Base-by-base conservation (phyloP, 2,329 filamentous ascomycete species). In the Venturia oleaginea region DNA sequence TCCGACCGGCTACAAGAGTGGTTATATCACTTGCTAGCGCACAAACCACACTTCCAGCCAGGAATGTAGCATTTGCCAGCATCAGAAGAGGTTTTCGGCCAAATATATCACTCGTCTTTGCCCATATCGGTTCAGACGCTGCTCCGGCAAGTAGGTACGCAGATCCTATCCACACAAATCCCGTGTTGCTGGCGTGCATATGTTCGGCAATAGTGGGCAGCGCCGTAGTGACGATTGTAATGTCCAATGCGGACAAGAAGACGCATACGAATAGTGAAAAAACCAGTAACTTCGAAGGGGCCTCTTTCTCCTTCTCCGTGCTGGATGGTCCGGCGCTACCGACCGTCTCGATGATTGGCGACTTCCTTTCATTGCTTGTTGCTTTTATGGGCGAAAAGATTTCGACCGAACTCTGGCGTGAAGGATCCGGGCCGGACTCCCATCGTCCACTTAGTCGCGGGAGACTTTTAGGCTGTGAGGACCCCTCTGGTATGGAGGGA, bases 1-100 rank as follows among this genome's bases (percentile, higher is more conserved):
- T 81, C 70, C 86, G 77, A 30, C 83, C 85, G 4, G 79, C 80
- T 64, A 89, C 81, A 38, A 88, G 77, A 82, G 87, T 86, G 32
- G 80, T 77, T 68, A 88, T 83, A 67, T 79, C 84, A 62, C 78
- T 77, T 7, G 83, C 77, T 30, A 86, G 69, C 1, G 80, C 86
- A 43, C 83, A 83, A 22, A 88, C 76, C 63, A 87, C 73, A 38
- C 83, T 86, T 32, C 84, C 85, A 19, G 85, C 72, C 63, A 88
- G 80, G 75, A 89, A 89, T 27, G 86, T 75, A 27, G 80, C 73
- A 65, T 86, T 86, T 30, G 64, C 64, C 27, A 65, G n/a, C 5
- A 76, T 65, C 13, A 76, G 69, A 1, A 75, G 66, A 0, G 71
- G 69, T 51, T 76, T 77, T 4, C 74, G 68, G 19, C 75, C 75